Percentiles rank a stretch among this genome's conserved stretches.
Conservation (phyloP, 257 asterid genomes). For the Cordia subcordata region DNA sequence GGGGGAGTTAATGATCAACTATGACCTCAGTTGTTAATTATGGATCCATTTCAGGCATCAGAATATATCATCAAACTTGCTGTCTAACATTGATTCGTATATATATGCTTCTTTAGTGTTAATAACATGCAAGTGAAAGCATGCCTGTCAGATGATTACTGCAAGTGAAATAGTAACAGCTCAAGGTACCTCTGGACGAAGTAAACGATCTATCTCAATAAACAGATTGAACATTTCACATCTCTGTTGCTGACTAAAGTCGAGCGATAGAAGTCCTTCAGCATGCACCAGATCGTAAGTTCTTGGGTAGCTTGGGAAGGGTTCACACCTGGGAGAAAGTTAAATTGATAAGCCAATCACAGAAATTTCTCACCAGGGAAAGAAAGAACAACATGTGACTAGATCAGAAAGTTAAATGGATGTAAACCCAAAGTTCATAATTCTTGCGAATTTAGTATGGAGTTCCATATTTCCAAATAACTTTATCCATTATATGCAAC, state of each 20-base stretch:
- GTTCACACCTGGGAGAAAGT: conserved; percentile 72
- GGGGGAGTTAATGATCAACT: no score
- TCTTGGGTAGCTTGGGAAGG: conserved; percentile 95
- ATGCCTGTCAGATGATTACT: not conserved
- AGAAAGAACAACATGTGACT: not conserved
- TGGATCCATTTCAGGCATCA: no score
- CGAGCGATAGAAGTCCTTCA: conserved; percentile 81
- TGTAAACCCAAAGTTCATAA: no score
- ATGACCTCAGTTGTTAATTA: no score
- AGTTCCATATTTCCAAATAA: no score
- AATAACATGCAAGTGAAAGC: not conserved
- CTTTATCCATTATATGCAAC: no score
- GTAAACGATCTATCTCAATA: conserved; percentile 88
- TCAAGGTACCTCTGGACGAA: conserved; percentile 90
- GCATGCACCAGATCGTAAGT: conserved; percentile 96
- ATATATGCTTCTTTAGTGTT: no score
- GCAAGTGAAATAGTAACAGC: not conserved
- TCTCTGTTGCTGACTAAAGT: conserved; percentile 66
- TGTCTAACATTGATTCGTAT: no score
- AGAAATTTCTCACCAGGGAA: not conserved
- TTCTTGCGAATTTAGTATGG: no score
- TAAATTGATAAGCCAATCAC: conserved; percentile 4
- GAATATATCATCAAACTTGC: no score
- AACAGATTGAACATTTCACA: conserved; percentile 75
- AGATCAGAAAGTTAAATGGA: no score